phyloP scores from a whole-genome alignment of 164 flowering plant genomes.

The Aristolochia californica region DNA sequence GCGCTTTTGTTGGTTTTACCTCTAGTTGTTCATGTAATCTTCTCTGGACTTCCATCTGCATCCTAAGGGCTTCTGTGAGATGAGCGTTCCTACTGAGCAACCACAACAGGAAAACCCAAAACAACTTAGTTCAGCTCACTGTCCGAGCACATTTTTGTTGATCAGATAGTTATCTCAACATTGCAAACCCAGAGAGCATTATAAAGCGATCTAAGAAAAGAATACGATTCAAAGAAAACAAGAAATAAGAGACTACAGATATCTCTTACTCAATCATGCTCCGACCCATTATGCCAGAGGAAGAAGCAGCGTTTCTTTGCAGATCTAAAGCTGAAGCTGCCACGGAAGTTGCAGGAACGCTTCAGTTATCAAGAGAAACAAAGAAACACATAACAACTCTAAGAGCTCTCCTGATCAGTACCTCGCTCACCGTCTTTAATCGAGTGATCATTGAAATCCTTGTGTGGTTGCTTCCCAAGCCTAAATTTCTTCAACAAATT shows the following conservation, averaged over 20 bases:
- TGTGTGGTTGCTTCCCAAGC: conserved; percentile 98
- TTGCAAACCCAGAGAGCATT: no score
- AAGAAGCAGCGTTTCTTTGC: conserved; percentile 64
- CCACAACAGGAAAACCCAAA: conserved; percentile 1
- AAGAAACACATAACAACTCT: background rate
- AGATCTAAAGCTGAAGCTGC: conserved; percentile 64
- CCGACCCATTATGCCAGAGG: conserved; percentile 63
- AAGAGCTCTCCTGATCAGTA: conserved; percentile 1
- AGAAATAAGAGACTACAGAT: background rate
- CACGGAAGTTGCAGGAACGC: background rate
- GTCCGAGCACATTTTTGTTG: no score
- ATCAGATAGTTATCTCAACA: no score
- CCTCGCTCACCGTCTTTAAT: conserved; percentile 65
- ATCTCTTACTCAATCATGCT: conserved; percentile 84
- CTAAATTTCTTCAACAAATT: conserved; percentile 69
- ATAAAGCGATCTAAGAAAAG: background rate
- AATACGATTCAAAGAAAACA: no score
- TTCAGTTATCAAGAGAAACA: background rate
- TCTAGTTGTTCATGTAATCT: conserved; percentile 92
- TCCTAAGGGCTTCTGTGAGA: conserved; percentile 55
- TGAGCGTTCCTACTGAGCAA: conserved; percentile 37
- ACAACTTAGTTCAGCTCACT: background rate
- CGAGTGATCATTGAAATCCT: conserved; percentile 88
- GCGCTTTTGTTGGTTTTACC: conserved; percentile 27
- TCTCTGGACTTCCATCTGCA: conserved; percentile 98